Base-by-base conservation (phyloP, 192 early-diverging fungal genomes). In the Rhizophagus sp. region DNA sequence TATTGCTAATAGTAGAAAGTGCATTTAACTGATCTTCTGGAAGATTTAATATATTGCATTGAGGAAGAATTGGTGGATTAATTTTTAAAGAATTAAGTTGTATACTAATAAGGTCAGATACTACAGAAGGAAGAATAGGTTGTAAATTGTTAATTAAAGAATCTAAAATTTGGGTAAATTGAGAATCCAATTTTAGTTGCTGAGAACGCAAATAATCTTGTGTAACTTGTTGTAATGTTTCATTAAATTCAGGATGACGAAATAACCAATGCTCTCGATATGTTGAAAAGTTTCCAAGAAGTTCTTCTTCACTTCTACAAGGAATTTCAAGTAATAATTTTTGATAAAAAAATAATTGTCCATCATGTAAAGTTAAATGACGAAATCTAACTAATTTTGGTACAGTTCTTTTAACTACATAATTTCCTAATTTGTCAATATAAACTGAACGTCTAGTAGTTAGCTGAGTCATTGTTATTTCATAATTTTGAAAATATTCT, bases 281-380 rank as follows among this genome's bases (percentile, higher is more conserved):
- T 8, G 25, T 62, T 62, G 0, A 2, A 75, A 30, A 62, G 0
- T 34, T 12, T 11, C 17, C 30, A 9, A 62, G 0, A 2, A 75
- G 3, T 62, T 75, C 57, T 33, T 36, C 17, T 57, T 75, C 57
- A 36, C 4, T 36, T 75, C 33, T 75, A 13, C 25, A 27, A 17
- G 52, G 57, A 11, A 39, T 19, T 15, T 10, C 61, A 33, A 36
- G 13, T 5, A 75, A 44, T 33, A 75, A 19, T 39, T 62, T n/a
- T 62, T 75, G 22, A 57, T 75, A 75, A 34, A 75, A 75, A 36
- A 33, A 75, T 11, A 33, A 24, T 75, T 75, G 52, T 22, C 30
- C 73, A 75, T 75, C 3, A 0, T 34, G 0, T 22, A 62, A 19
- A 22, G 19, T 62, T 19, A 75, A 44, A 22, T 19, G 22, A 33